Conservation (phyloP, 208 protist species). For the Trypanosoma rangeli region DNA sequence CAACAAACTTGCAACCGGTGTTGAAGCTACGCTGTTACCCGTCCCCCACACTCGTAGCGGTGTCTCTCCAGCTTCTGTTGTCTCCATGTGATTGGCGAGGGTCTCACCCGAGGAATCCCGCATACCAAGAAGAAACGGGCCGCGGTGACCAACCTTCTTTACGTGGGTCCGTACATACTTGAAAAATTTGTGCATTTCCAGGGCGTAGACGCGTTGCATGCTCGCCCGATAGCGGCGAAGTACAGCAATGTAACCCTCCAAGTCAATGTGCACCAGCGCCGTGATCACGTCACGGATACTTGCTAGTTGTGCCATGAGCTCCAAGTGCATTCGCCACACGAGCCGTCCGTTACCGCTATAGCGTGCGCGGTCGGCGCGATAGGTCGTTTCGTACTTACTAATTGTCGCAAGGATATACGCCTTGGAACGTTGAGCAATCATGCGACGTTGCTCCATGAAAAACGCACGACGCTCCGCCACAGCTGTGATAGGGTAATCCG, state of each 20-base stretch:
- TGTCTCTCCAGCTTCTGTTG: slow-evolving; percentile 2
- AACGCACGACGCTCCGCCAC: slow-evolving; percentile 71
- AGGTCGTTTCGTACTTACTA: slow-evolving; percentile 42
- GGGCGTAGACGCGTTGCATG: slow-evolving; percentile 80
- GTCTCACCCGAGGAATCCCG: slow-evolving; percentile 40
- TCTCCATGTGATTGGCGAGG: slow-evolving; percentile 23
- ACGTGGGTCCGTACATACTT: slow-evolving; percentile 59
- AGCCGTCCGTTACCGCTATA: slow-evolving; percentile 52
- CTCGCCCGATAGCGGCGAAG: slow-evolving; percentile 76
- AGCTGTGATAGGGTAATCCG: slow-evolving; percentile 81
- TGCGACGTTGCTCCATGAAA: slow-evolving; percentile 71
- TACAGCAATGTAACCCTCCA: slow-evolving; percentile 61
- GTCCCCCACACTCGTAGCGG: background rate
- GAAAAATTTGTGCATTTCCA: slow-evolving; percentile 77
- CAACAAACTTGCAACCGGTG: slow-evolving; percentile 6
- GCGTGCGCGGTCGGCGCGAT: slow-evolving; percentile 58
- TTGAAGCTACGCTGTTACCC: slow-evolving; percentile 4
- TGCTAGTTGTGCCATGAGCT: slow-evolving; percentile 55
- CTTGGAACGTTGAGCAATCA: slow-evolving; percentile 70
- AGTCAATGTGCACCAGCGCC: slow-evolving; percentile 64
- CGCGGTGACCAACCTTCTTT: slow-evolving; percentile 45
- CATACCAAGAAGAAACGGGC: slow-evolving; percentile 52
- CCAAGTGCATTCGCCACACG: slow-evolving; percentile 76
- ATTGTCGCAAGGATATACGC: slow-evolving; percentile 66
- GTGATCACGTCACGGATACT: slow-evolving; percentile 67